Base-by-base conservation (phyloP, 345 rosid species). In the Citrus trifoliata region DNA sequence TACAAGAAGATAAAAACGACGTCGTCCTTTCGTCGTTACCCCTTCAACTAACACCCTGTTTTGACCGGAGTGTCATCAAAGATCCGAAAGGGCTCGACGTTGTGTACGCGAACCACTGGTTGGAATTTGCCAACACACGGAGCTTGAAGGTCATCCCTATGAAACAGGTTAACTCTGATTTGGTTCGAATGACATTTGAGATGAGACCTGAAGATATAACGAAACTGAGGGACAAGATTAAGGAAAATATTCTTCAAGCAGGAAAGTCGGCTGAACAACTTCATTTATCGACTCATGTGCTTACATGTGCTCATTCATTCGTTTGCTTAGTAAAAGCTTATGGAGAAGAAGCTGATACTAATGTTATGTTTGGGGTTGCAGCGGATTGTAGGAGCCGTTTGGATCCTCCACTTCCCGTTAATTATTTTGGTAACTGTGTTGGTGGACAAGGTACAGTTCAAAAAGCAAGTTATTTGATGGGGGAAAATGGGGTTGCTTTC, bases 371-470 rank as follows among this genome's bases (percentile, higher is more conserved):
- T 37, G 77, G 65, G 25, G 75, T 82, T 19, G 13, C 84, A 8
- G 80, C 76, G 19, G 88, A 86, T 70, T 81, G 71, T 33, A 81
- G 88, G 35, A 19, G 37, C 40, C 84, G 83, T 32, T 77, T 84
- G 48, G 66, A 76, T 9, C 79, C 63, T 1, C 78, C 81, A 2
- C 30, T 81, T 13, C 85, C 86, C 0, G 25, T 7, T 18, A 77
- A 48, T 1, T 88, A 84, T 61, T 84, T 86, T 4, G 89, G 90
- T 16, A 84, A 78, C 66, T 86, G 58, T 19, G 81, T 6, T 37
- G 33, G 21, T 3, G 4, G 2, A 22, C 22, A 27, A 13, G 18
- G 7, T 0, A 2, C 4, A 21, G 22, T 10, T 33, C 16, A 5
- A 7, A 42, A 16, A 30, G 77, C 59, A 25, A 60, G 79, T 37